Percentiles rank a stretch among this genome's conserved stretches.
Conservation (phyloP, 1,139 yeast species). For the Yamadazyma oceani region DNA sequence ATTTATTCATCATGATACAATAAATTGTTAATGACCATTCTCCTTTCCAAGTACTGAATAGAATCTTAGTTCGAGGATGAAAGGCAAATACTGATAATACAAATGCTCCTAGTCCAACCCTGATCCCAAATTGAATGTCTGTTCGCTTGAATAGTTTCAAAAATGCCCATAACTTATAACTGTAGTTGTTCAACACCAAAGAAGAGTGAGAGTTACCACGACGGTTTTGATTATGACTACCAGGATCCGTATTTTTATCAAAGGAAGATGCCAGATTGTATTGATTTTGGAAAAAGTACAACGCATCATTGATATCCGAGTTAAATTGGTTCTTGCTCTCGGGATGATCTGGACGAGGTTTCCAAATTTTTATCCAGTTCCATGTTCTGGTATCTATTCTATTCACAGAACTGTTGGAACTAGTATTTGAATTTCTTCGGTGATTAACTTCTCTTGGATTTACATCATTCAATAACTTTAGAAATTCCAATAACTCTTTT, state of each 20-base stretch:
- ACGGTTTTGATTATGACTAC: background rate
- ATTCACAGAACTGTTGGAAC: too few species aligned
- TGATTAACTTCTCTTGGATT: background rate
- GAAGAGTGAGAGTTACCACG: constrained; percentile 1
- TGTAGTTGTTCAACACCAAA: constrained; percentile 7
- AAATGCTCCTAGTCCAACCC: constrained; percentile 80
- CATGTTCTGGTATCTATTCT: constrained; percentile 34
- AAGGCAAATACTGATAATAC: constrained; percentile 69
- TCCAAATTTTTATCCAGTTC: constrained; percentile 58
- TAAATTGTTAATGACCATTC: constrained; percentile 86
- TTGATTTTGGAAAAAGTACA: constrained; percentile 34
- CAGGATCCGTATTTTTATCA: background rate
- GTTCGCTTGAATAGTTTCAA: constrained; percentile 47
- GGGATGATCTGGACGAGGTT: constrained; percentile 6
- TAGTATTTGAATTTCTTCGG: too few species aligned
- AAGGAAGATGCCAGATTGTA: constrained; percentile 14
- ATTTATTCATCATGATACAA: constrained; percentile 81
- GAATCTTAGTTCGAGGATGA: constrained; percentile 50
- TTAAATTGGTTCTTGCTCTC: constrained; percentile 7
- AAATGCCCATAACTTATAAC: constrained; percentile 31
- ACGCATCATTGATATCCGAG: constrained; percentile 36
- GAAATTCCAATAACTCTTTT: constrained; percentile 51
- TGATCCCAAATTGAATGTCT: constrained; percentile 75
- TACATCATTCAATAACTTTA: constrained; percentile 42
- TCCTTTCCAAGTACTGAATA: constrained; percentile 67